These are phyloP conservation scores for Candida easanensis DNA, from an alignment of 805 yeast genomes.

Conservation along the genomic window DNA sequence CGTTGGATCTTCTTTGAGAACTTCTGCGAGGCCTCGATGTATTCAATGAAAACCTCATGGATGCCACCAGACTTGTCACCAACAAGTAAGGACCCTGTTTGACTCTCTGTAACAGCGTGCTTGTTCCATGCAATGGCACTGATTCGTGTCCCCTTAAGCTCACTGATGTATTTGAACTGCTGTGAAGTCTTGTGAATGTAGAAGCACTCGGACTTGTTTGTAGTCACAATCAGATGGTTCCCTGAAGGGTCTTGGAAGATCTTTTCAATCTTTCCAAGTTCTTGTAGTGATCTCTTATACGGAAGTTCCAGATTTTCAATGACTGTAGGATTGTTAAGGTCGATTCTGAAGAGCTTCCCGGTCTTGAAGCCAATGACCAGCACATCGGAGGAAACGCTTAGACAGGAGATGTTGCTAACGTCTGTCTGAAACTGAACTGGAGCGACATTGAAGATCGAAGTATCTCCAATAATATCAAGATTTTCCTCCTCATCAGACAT, in stretches of 20 bases:
- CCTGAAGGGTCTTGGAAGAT: slow-evolving; percentile 53
- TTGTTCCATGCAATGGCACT: slow-evolving; percentile 42
- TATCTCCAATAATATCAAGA: slow-evolving; percentile 4
- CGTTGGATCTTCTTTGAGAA: slow-evolving; percentile 40
- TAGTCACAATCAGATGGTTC: slow-evolving; percentile 47
- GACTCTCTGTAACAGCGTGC: slow-evolving; percentile 30
- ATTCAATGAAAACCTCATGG: slow-evolving; percentile 45
- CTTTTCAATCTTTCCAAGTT: slow-evolving; percentile 30
- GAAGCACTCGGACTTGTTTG: slow-evolving; percentile 43
- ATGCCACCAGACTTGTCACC: slow-evolving; percentile 49
- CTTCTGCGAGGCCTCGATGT: slow-evolving; percentile 35
- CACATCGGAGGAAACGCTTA: slow-evolving; percentile 54
- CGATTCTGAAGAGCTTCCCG: slow-evolving; percentile 60
- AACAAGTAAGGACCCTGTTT: slow-evolving; percentile 46
- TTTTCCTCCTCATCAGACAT: slow-evolving; percentile 17
- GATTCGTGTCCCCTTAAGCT: slow-evolving; percentile 45
- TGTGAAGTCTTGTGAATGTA: slow-evolving; percentile 42
- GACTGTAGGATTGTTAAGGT: slow-evolving; percentile 60
- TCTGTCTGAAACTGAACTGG: slow-evolving; percentile 53
- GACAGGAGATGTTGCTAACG: slow-evolving; percentile 42
- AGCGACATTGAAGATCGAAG: slow-evolving; percentile 28
- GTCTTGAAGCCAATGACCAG: slow-evolving; percentile 51
- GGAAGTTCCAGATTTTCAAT: slow-evolving; percentile 44
- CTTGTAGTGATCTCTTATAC: slow-evolving; percentile 25
- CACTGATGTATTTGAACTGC: slow-evolving; percentile 40